Evolutionary conservation across 768 basidiomycete species (phyloP).

Genomic region (Auricularia sp.): DNA sequence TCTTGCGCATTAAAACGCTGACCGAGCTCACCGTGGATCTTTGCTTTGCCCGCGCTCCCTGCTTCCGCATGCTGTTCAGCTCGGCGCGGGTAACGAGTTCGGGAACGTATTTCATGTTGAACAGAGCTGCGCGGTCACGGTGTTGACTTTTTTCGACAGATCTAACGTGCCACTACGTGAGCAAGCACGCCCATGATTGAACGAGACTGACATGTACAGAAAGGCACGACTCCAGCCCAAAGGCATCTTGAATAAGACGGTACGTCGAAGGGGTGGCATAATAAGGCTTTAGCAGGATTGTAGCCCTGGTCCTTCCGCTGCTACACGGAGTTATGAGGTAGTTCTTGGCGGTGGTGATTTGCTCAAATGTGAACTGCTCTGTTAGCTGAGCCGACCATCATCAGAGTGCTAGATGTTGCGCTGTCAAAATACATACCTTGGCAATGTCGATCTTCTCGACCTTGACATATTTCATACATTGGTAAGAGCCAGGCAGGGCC

Average conservation of each 20-base stretch:
- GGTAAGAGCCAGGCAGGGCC: conserved; percentile 82
- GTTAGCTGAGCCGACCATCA: conserved; percentile 49
- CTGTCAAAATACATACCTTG: conserved; percentile 42
- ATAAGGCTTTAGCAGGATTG: conserved; percentile 88
- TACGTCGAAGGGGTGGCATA: conserved; percentile 96
- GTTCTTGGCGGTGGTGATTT: conserved; percentile 87
- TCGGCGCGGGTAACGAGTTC: conserved; percentile 80
- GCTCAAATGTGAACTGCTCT: conserved; percentile 78
- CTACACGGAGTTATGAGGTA: conserved; percentile 66
- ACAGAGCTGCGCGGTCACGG: conserved; percentile 56
- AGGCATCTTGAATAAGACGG: conserved; percentile 99
- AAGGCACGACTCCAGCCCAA: conserved; percentile 96
- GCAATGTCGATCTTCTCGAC: conserved; percentile 89
- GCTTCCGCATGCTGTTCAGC: too few relatives aligned
- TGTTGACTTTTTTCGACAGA: conserved; percentile 95
- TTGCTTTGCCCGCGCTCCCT: too few relatives aligned
- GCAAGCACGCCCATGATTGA: conserved; percentile 2
- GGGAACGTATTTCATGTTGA: conserved; percentile 92
- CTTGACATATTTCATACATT: conserved; percentile 93
- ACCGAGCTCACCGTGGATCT: too few relatives aligned
- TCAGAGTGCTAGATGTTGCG: neutral
- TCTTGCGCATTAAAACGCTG: too few relatives aligned
- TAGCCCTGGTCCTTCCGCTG: conserved; percentile 76
- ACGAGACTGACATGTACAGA: conserved; percentile 75
- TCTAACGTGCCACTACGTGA: conserved; percentile 34